Conservation (phyloP, 78 protist genomes). For the Capsaspora owczarzaki region DNA sequence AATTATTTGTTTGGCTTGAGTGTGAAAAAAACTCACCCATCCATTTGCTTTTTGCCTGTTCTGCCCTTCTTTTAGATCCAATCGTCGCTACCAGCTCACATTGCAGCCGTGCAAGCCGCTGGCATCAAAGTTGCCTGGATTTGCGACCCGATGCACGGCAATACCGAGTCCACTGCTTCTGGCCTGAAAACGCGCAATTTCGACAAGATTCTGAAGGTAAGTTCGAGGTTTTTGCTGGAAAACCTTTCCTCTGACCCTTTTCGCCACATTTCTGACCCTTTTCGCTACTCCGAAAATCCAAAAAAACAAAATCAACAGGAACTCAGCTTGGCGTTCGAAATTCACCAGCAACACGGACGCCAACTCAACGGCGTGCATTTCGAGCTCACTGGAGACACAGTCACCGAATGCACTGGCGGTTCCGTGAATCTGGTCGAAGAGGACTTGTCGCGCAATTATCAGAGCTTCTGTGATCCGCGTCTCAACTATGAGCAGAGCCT, state of each 20-base stretch:
- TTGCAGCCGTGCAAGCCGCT: conserved; percentile 24
- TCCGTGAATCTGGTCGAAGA: neutral
- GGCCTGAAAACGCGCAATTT: conserved; percentile 39
- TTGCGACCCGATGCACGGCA: conserved; percentile 60
- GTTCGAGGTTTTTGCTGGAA: neutral
- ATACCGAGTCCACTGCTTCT: conserved; percentile 5
- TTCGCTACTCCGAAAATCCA: too few relatives aligned
- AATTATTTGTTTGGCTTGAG: neutral
- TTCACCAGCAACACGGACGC: conserved; percentile 15
- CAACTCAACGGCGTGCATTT: conserved; percentile 40
- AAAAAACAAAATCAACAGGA: too few relatives aligned
- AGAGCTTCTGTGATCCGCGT: conserved; percentile 59
- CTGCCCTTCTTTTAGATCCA: neutral
- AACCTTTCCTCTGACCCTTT: neutral
- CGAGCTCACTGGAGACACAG: conserved; percentile 46
- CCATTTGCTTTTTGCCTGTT: neutral
- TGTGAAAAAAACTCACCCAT: too few relatives aligned
- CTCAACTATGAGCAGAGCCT: conserved; percentile 52
- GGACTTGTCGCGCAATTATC: conserved; percentile 30
- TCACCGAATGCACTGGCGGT: conserved; percentile 66
- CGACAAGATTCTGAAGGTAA: neutral
- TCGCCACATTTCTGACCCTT: too few relatives aligned
- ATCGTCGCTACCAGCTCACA: conserved; percentile 10
- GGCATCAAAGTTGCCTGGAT: conserved; percentile 15
- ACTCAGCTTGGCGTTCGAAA: conserved; percentile 8